These are phyloP conservation scores for Pythium guiyangense DNA, from an alignment of 352 stramenopile genomes.

Conservation along the genomic window DNA sequence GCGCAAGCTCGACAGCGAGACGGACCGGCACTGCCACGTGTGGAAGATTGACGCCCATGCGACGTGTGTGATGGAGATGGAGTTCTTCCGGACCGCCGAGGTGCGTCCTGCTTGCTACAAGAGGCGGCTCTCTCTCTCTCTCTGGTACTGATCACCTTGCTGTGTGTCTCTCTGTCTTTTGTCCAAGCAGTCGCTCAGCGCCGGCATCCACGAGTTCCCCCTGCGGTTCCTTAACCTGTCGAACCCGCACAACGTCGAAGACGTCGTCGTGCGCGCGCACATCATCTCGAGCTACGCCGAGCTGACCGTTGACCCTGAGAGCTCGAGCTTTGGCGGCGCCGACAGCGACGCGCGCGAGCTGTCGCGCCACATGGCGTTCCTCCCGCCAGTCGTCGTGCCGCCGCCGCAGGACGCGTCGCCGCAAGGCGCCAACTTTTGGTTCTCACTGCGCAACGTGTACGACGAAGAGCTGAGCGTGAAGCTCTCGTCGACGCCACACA, in stretches of 20 bases:
- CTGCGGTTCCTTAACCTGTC: slow-evolving; percentile 70
- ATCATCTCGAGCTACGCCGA: slow-evolving; percentile 86
- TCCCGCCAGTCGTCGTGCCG: slow-evolving; percentile 71
- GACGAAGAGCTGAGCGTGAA: slow-evolving; percentile 80
- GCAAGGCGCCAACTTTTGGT: slow-evolving; percentile 75
- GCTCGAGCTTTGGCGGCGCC: slow-evolving; percentile 37
- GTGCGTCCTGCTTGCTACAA: slow-evolving; percentile 21
- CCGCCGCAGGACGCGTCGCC: slow-evolving; percentile 43
- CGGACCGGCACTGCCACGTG: slow-evolving; percentile 15
- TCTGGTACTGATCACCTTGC: background rate
- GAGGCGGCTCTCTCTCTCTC: background rate
- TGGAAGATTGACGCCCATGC: slow-evolving; percentile 49
- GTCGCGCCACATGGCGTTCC: slow-evolving; percentile 48
- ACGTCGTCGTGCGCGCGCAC: slow-evolving; percentile 50
- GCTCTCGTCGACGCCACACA: slow-evolving; percentile 38
- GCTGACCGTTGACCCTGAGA: slow-evolving; percentile 73
- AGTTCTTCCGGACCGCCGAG: slow-evolving; percentile 58
- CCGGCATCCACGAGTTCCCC: slow-evolving; percentile 55
- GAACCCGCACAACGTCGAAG: slow-evolving; percentile 80
- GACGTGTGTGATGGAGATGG: slow-evolving; percentile 58
- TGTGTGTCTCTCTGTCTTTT: slow-evolving; percentile 10
- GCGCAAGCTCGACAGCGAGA: slow-evolving; percentile 8
- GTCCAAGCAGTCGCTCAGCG: slow-evolving; percentile 29
- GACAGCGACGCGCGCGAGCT: slow-evolving; percentile 7
- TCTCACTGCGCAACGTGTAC: slow-evolving; percentile 82